A percentile compares a stretch with the other conserved stretches of the same genome.
Conservation (phyloP, 73 alveolate genomes). For the Paramecium primaurelia region DNA sequence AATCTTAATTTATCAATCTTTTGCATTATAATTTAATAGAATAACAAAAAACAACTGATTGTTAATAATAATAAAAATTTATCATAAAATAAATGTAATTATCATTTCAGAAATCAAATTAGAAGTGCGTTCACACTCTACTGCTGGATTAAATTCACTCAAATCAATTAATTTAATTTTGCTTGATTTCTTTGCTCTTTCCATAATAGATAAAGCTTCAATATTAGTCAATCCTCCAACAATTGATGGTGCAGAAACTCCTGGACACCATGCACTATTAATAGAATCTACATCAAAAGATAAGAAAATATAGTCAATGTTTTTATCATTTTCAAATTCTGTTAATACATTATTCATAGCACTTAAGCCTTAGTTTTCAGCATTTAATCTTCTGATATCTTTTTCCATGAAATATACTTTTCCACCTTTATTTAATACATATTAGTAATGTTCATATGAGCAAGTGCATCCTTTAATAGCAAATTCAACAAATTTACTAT, state of each 20-base stretch:
- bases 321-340: not conserved
- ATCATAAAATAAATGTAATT: constrained; percentile 1
- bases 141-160: constrained; percentile 67
- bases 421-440: constrained; percentile 49
- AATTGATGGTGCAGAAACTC: constrained; percentile 63
- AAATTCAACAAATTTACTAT: constrained; percentile 46
- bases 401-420: constrained; percentile 50
- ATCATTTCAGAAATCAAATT: constrained; percentile 38
- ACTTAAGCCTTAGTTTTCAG: not conserved
- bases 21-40: too few species aligned
- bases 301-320: constrained; percentile 28
- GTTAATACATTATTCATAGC: not conserved
- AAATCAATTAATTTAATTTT: constrained; percentile 58
- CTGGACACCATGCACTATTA: constrained; percentile 58
- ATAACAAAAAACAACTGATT: too few species aligned
- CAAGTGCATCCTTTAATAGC: constrained; percentile 65
- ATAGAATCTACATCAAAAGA: constrained; percentile 65
- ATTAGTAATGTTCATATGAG: constrained; percentile 56
- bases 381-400: not conserved
- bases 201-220: constrained; percentile 54
- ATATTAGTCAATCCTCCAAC: constrained; percentile 63
- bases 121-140: constrained; percentile 52
- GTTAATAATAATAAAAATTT: not conserved
- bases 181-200: not conserved
- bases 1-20: too few species aligned